Percentiles rank a stretch among this genome's conserved stretches.
These are phyloP conservation scores for Stemphylium lycopersici DNA, from an alignment of 2,329 filamentous ascomycete species.

Conservation along the genomic window DNA sequence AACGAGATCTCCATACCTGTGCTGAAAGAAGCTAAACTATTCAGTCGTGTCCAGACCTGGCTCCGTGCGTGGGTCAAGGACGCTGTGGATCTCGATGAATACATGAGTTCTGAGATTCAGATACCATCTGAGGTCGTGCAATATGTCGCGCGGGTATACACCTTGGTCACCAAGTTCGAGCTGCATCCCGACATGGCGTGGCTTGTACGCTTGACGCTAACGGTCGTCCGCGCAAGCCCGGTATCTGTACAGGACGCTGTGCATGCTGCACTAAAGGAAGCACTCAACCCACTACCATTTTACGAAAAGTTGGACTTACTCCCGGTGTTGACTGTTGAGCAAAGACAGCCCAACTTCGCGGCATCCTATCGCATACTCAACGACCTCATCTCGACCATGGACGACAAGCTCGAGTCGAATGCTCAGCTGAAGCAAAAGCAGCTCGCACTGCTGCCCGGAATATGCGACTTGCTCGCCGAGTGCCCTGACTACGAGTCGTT, in stretches of 20 bases:
- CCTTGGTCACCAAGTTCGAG: slow-evolving; percentile 30
- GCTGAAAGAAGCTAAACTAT: slow-evolving; percentile 24
- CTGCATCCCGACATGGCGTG: slow-evolving; percentile 28
- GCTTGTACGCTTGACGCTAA: slow-evolving; percentile 32
- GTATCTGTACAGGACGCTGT: slow-evolving; percentile 13
- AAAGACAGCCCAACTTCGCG: slow-evolving; percentile 10
- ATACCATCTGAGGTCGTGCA: slow-evolving; percentile 19
- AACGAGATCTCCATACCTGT: slow-evolving; percentile 29
- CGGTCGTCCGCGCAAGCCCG: slow-evolving; percentile 24
- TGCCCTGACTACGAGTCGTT: slow-evolving; percentile 62
- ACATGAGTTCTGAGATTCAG: slow-evolving; percentile 12
- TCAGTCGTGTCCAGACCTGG: slow-evolving; percentile 23
- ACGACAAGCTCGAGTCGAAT: slow-evolving; percentile 32
- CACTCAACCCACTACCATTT: slow-evolving; percentile 18
- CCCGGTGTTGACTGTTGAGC: slow-evolving; percentile 16
- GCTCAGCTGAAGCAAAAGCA: slow-evolving; percentile 33
- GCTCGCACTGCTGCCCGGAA: slow-evolving; percentile 33
- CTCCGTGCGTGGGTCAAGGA: slow-evolving; percentile 32
- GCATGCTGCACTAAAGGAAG: slow-evolving; percentile 22
- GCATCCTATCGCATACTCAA: slow-evolving; percentile 33
- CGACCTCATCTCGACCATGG: slow-evolving; percentile 35
- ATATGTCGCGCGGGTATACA: slow-evolving; percentile 29
- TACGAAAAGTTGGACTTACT: slow-evolving; percentile 32
- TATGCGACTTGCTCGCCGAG: slow-evolving; percentile 45
- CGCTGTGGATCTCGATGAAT: slow-evolving; percentile 28